Evolutionary conservation across 192 early-diverging fungal species (phyloP), one percentile per base, ranked within the genome.

Genomic region (Rhizophlyctis rosea): DNA sequence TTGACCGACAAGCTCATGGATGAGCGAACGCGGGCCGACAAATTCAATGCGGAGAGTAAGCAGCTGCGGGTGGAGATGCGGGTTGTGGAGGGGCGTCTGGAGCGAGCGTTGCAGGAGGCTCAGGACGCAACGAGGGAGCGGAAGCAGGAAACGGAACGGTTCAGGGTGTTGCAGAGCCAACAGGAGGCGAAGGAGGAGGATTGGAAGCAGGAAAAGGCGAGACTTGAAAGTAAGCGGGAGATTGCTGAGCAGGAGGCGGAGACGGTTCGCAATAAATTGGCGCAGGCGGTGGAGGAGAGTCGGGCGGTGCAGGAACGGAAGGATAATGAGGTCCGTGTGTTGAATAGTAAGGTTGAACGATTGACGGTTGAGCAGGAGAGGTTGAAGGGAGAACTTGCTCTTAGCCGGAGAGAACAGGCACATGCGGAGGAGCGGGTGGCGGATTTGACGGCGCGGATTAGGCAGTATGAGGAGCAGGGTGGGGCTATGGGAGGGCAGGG

Each of bases 31-130:
- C 62, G 72, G 35, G 61, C 79, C 13, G 77, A 83, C n/a, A 44
- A 71, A 14, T 63, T 80, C 31, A 61, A 61, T 2, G 71, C 65
- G n/a, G 77, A 87, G 51, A 35, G 77, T 1, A 67, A 78, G 35
- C 71, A 86, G 5, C 55, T 85, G 3, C 76, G 80, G 52, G 75
- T 80, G 21, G 87, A 90, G 68, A 71, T 75, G 39, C 76, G 81
- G 5, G 52, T 83, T 29, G 72, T 71, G 62, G 80, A 81, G 34
- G 44, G 65, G 11, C 75, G 75, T 36, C 81, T 86, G 61, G 61
- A 59, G 18, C 74, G 85, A 29, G 62, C 78, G 36, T 55, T 78
- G 13, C 74, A 80, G 36, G 78, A 86, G 18, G 73, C 70, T 56
- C 64, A 81, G 55, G 72, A 75, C 7, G 62, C 85, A 1, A 49